Conservation (phyloP, 331 rosid genomes). For the Stylosanthes scabra region DNA sequence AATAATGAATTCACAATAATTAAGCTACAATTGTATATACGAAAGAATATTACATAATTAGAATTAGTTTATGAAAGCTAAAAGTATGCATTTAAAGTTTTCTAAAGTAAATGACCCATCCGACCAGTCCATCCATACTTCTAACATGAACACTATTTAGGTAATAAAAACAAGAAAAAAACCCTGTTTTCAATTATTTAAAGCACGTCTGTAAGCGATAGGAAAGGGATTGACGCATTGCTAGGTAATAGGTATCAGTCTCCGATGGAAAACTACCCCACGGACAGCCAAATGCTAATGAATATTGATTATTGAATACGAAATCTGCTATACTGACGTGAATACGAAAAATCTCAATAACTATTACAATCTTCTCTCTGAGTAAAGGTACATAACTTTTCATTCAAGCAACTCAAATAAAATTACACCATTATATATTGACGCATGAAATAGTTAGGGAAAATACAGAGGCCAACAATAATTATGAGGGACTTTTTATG, state of each 20-base stretch:
- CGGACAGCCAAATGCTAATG: not conserved
- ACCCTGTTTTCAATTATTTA: too few relatives aligned
- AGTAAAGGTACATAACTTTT: not conserved
- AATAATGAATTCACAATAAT: too few relatives aligned
- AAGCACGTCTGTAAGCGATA: too few relatives aligned
- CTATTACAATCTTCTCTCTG: slow-evolving; percentile 26
- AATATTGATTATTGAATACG: not conserved
- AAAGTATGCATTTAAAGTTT: too few relatives aligned
- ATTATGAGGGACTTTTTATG: not conserved
- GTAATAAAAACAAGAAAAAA: too few relatives aligned
- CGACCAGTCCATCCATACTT: too few relatives aligned
- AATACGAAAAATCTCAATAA: slow-evolving; percentile 37
- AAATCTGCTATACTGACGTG: slow-evolving; percentile 14
- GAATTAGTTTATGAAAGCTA: too few relatives aligned
- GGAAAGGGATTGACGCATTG: not conserved
- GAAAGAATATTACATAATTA: too few relatives aligned
- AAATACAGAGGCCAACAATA: not conserved
- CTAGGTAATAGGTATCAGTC: not conserved
- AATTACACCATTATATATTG: not conserved
- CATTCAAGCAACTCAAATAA: not conserved
- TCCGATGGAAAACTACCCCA: slow-evolving; percentile 9
- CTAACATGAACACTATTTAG: too few relatives aligned
- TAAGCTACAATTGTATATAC: too few relatives aligned
- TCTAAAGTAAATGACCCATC: too few relatives aligned
- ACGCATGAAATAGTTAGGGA: not conserved